phyloP scores from a whole-genome alignment of 495 filamentous ascomycete species.

The Hypoxylon subgilvum region DNA sequence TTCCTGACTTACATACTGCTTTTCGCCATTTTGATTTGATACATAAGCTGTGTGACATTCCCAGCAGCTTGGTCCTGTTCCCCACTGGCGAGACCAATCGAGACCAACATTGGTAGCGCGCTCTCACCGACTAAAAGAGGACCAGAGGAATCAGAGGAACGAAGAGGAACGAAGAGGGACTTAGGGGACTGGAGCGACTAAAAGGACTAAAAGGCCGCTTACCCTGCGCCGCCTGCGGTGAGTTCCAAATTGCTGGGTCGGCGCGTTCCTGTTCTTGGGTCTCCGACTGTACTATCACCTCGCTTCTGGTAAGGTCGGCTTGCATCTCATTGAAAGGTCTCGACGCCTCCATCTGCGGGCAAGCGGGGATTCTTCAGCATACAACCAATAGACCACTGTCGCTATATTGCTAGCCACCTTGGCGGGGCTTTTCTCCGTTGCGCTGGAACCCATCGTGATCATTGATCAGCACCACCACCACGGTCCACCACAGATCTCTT shows the following conservation, averaged over 20 bases:
- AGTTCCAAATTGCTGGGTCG: constrained; percentile 40
- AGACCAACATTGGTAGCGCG: constrained; percentile 19
- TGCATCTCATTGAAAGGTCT: constrained; percentile 32
- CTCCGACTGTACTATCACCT: constrained; percentile 17
- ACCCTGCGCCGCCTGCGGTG: constrained; percentile 22
- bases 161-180: background rate
- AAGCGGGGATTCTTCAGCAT: constrained; percentile 25
- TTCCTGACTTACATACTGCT: no score
- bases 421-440: constrained; percentile 37
- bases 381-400: constrained; percentile 24
- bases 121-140: constrained; percentile 27
- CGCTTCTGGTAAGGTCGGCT: constrained; percentile 32
- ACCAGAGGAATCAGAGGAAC: no score
- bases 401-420: constrained; percentile 30
- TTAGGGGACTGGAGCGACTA: no score
- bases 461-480: constrained; percentile 30
- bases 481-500: constrained; percentile 18
- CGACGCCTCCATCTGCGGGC: constrained; percentile 34
- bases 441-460: constrained; percentile 38
- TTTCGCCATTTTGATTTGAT: constrained; percentile 7
- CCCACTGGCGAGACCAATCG: constrained; percentile 9
- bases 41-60: constrained; percentile 12
- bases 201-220: background rate
- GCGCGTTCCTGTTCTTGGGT: constrained; percentile 36
- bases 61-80: background rate